Evolutionary conservation across 306 rosid genomes (phyloP), one percentile per base, ranked within the genome.

Genomic region (Casuarina glauca): DNA sequence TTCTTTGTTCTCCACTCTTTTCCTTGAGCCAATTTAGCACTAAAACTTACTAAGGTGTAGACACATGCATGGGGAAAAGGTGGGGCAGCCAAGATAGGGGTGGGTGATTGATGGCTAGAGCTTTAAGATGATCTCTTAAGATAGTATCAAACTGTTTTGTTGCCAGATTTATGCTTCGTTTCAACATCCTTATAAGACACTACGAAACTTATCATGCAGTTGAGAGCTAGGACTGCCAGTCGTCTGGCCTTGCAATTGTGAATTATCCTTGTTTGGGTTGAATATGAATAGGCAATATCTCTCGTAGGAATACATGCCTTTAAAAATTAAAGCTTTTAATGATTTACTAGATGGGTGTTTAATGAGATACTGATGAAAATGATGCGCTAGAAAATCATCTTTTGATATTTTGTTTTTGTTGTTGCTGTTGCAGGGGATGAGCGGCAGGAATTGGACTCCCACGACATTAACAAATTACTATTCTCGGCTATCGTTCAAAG

Each of bases 401-500:
- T 26, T 26, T 26, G 32, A 20, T 26, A 26, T 0, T 26, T 26
- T 26, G 32, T 26, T 26, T 26, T 26, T 26, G 32, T 26, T 26
- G 32, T 26, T 48, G 11, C 51, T 48, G 12, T 48, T 13, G 87
- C 91, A 94, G 98, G 90, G 67, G 91, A 86, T 77, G 95, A 85
- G 77, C 57, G 19, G 0, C 80, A 64, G 6, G 97, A 76, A 45
- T 71, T 89, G 3, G 93, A 89, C 19, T 75, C 85, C 3, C 80
- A 83, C 51, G 95, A 90, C 61, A 81, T 94, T 62, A 90, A 94
- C 86, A 86, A 89, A 48, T 83, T 92, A 76, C 95, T 94, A 46
- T 94, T 94, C 84, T 94, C 97, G 9, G 90, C 97, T 41, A 86
- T 94, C 69, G 87, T 90, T 72, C 68, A 91, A 75, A 85, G 87